A percentile compares a stretch with the other conserved stretches of the same genome.
Conservation (phyloP, 2,329 filamentous ascomycete genomes). For the Alternaria ventricosa region DNA sequence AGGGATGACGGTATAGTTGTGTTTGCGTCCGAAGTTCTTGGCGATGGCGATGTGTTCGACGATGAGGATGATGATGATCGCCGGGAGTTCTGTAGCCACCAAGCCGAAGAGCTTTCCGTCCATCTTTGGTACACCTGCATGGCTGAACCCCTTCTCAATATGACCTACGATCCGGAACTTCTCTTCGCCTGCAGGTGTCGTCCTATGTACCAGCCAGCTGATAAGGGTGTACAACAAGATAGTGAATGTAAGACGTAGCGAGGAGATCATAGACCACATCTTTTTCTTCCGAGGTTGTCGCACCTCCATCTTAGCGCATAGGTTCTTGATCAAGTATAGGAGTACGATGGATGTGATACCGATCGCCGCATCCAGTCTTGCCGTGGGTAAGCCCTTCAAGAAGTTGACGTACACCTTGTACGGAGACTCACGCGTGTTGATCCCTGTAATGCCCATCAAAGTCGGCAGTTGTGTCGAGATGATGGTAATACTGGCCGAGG, state of each 20-base stretch:
- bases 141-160: conserved; percentile 84
- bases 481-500: conserved; percentile 90
- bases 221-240: conserved; percentile 90
- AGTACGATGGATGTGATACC: conserved; percentile 81
- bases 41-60: conserved; percentile 96
- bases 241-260: conserved; percentile 84
- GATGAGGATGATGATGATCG: conserved; percentile 84
- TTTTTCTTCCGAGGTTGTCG: conserved; percentile 72
- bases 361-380: conserved; percentile 82
- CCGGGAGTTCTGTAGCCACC: conserved; percentile 75
- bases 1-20: conserved; percentile 91
- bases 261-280: conserved; percentile 83
- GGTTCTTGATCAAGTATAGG: conserved; percentile 67
- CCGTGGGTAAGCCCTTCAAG: conserved; percentile 71
- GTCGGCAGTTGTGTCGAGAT: conserved; percentile 79
- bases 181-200: conserved; percentile 48
- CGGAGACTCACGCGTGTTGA: conserved; percentile 77
- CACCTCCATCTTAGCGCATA: conserved; percentile 69
- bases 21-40: conserved; percentile 90
- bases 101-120: conserved; percentile 68
- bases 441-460: conserved; percentile 77
- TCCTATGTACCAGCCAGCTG: conserved; percentile 74
- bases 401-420: conserved; percentile 86
- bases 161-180: conserved; percentile 74
- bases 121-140: conserved; percentile 74